Percentiles rank a stretch among this genome's conserved stretches.
phyloP scores from a whole-genome alignment of 495 filamentous ascomycete species.

The Aspergillus diversus region DNA sequence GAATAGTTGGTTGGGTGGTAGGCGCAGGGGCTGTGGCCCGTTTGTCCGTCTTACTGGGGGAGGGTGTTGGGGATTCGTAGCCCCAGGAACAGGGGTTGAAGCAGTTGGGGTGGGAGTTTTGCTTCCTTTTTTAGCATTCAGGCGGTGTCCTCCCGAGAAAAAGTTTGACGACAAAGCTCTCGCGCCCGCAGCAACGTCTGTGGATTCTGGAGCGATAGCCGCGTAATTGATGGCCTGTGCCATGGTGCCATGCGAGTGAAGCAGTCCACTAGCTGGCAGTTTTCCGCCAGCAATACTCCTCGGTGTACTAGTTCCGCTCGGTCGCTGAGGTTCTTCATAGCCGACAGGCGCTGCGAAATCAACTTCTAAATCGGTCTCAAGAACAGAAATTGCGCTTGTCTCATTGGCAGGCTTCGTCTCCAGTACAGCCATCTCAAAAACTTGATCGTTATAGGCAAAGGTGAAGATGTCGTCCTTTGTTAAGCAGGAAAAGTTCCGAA shows the following conservation, averaged over 20 bases:
- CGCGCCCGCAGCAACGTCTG: conserved; percentile 60
- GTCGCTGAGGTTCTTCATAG: conserved; percentile 77
- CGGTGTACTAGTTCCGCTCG: conserved; percentile 66
- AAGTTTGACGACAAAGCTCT: conserved; percentile 79
- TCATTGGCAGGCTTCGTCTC: conserved; percentile 84
- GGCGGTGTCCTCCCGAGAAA: conserved; percentile 68
- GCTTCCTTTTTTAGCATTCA: conserved; percentile 77
- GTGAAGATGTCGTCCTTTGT: conserved; percentile 92
- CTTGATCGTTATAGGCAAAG: conserved; percentile 91
- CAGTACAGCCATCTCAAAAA: conserved; percentile 88
- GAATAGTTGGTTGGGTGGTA: conserved; percentile 89
- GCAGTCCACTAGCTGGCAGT: conserved; percentile 68
- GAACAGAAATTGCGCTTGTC: conserved; percentile 81
- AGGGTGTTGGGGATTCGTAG: conserved; percentile 57
- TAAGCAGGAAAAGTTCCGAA: conserved; percentile 91
- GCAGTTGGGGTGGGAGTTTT: conserved; percentile 80
- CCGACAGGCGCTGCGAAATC: conserved; percentile 94
- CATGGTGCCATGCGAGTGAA: conserved; percentile 90
- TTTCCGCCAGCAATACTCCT: conserved; percentile 63
- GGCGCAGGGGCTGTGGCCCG: conserved; percentile 82
- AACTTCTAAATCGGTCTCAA: conserved; percentile 93
- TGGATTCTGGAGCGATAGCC: conserved; percentile 82
- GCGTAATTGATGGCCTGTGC: conserved; percentile 96
- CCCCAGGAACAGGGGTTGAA: conserved; percentile 75
- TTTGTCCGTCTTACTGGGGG: conserved; percentile 59